Conservation (phyloP, 2,329 filamentous ascomycete species). For the Blumeria graminis region DNA sequence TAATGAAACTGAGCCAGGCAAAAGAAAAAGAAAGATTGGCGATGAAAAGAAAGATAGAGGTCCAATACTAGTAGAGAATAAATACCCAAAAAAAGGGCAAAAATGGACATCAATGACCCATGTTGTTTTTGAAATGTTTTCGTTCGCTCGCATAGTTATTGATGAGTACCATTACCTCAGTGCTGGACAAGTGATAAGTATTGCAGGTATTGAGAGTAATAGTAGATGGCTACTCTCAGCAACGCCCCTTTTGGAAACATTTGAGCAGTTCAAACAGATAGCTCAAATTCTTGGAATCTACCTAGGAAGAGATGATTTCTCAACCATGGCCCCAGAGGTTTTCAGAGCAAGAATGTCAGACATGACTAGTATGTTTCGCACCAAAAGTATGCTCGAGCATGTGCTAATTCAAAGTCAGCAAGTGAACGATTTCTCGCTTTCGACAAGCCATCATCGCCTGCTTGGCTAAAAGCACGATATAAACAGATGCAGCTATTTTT, state of each 20-base stretch:
- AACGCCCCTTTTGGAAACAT: constrained; percentile 32
- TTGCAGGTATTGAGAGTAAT: neutral
- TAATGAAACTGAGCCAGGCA: neutral
- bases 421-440: constrained; percentile 32
- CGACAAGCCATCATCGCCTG: constrained; percentile 22
- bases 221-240: constrained; percentile 33
- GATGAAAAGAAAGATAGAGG: neutral
- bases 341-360: constrained; percentile 19
- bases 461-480: constrained; percentile 27
- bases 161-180: constrained; percentile 39
- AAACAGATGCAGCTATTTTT: constrained; percentile 29
- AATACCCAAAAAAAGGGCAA: neutral
- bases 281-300: constrained; percentile 29
- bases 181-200: constrained; percentile 5
- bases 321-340: constrained; percentile 19
- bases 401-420: constrained; percentile 9
- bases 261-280: constrained; percentile 33
- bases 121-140: constrained; percentile 29
- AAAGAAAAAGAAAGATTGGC: neutral
- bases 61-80: neutral
- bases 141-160: constrained; percentile 33
- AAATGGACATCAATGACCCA: neutral
- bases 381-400: neutral
- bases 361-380: constrained; percentile 18
- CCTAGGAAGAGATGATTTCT: constrained; percentile 28